phyloP scores from a whole-genome alignment of 441 rosid species.

The Adansonia grandidieri region DNA sequence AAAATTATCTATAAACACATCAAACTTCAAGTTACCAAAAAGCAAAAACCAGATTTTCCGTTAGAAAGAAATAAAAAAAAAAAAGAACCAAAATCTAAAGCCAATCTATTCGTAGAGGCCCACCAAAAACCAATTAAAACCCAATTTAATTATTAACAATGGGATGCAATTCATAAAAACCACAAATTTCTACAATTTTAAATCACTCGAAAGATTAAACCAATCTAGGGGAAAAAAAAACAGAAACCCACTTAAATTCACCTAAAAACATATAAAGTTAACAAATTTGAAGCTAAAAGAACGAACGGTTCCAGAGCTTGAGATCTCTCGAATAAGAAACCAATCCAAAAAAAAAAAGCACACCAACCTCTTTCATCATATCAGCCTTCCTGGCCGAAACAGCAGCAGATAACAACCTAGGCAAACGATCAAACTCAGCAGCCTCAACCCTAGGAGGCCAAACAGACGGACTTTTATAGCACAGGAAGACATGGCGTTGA shows the following conservation, averaged over 20 bases:
- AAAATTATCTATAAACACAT: not conserved
- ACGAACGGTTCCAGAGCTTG: not conserved
- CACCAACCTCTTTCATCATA: slow-evolving; percentile 73
- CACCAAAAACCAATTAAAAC: not conserved
- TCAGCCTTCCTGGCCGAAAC: slow-evolving; percentile 65
- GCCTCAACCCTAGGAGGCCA: slow-evolving; percentile 98
- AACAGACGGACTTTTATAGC: slow-evolving; percentile 93
- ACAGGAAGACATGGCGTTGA: slow-evolving; percentile 84
- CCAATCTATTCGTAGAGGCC: not conserved
- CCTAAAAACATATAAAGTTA: not conserved
- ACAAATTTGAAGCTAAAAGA: slow-evolving; percentile 20
- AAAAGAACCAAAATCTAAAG: not conserved
- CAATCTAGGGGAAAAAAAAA: not conserved
- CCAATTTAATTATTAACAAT: not conserved
- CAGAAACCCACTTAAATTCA: slow-evolving; percentile 25
- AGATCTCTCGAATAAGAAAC: not conserved
- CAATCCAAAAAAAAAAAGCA: not conserved
- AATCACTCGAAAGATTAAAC: not conserved
- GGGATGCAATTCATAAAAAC: not conserved
- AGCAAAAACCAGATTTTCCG: not conserved
- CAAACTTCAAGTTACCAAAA: not conserved
- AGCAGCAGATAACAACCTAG: slow-evolving; percentile 92
- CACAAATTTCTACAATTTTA: not conserved
- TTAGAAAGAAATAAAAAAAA: not conserved
- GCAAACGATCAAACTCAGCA: slow-evolving; percentile 99